Evolutionary conservation across 2,329 filamentous ascomycete genomes (phyloP).

Genomic region (Moelleriella libera): DNA sequence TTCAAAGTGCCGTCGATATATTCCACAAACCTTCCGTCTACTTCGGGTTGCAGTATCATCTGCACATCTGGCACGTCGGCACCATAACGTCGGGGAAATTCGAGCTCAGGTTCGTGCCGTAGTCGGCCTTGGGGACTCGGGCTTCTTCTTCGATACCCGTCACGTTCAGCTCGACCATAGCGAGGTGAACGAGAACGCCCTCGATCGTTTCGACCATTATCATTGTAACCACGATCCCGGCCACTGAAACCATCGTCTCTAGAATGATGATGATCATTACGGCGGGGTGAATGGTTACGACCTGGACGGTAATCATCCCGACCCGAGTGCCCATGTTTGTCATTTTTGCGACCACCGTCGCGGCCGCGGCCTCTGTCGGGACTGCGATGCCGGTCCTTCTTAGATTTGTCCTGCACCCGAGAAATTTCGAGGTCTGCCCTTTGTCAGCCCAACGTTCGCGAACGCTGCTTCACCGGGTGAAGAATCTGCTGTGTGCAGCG

Average conservation of each 20-base stretch:
- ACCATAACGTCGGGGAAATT: slow-evolving; percentile 59
- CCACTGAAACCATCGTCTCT: slow-evolving; percentile 45
- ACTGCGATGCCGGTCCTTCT: slow-evolving; percentile 45
- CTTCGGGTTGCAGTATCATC: slow-evolving; percentile 65
- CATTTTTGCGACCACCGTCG: slow-evolving; percentile 26
- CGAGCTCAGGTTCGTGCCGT: slow-evolving; percentile 41
- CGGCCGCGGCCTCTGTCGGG: slow-evolving; percentile 42
- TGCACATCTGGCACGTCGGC: slow-evolving; percentile 79
- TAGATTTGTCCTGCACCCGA: slow-evolving; percentile 64
- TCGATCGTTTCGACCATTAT: slow-evolving; percentile 28
- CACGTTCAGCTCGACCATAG: slow-evolving; percentile 26
- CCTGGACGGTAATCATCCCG: slow-evolving; percentile 54
- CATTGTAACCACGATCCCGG: slow-evolving; percentile 28
- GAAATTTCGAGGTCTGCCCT: slow-evolving; percentile 72
- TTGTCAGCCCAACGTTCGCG: background rate
- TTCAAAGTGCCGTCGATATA: slow-evolving; percentile 72
- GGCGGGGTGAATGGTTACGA: slow-evolving; percentile 43
- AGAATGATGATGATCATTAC: slow-evolving; percentile 40
- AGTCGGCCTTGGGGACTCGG: slow-evolving; percentile 47
- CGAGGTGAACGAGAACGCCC: slow-evolving; percentile 57
- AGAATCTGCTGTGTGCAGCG: no score
- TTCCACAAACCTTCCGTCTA: slow-evolving; percentile 64
- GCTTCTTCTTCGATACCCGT: slow-evolving; percentile 52
- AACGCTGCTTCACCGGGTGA: no score
- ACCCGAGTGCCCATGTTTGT: slow-evolving; percentile 31